A percentile compares a stretch with the other conserved stretches of the same genome.
These are phyloP conservation scores for Ganoderma leucocontextum DNA, from an alignment of 1,284 basidiomycete species.

Conservation along the genomic window DNA sequence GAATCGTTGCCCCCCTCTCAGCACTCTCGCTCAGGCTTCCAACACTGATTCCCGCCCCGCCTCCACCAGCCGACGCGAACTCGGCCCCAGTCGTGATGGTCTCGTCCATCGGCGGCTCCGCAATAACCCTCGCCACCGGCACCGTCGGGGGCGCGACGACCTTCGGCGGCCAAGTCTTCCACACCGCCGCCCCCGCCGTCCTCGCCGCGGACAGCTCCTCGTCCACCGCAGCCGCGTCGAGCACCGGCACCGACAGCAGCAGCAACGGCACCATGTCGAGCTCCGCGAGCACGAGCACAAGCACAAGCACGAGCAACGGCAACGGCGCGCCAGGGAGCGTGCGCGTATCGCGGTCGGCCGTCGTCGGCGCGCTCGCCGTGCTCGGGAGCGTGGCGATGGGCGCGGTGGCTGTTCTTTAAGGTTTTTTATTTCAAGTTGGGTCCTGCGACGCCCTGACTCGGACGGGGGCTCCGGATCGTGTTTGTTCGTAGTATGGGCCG, in stretches of 20 bases:
- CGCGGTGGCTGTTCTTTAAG: constrained; percentile 17
- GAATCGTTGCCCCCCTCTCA: neutral
- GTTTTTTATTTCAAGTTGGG: neutral
- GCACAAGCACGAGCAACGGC: neutral
- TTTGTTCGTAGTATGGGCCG: neutral
- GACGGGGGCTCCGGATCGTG: constrained; percentile 6
- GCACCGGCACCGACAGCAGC: neutral
- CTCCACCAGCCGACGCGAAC: constrained; percentile 19
- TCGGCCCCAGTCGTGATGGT: constrained; percentile 38
- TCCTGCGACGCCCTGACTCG: neutral
- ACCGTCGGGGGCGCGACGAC: constrained; percentile 33
- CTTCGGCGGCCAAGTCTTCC: constrained; percentile 38
- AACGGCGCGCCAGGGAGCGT: constrained; percentile 18
- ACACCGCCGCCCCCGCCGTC: constrained; percentile 21
- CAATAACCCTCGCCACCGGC: constrained; percentile 33
- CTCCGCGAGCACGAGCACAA: neutral
- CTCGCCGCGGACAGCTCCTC: neutral
- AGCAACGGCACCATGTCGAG: neutral
- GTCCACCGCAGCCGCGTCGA: neutral
- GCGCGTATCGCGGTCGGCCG: constrained; percentile 13
- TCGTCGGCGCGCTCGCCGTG: constrained; percentile 25
- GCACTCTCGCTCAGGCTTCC: neutral
- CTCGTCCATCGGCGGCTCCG: constrained; percentile 32
- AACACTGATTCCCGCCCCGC: neutral
- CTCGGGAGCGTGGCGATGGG: constrained; percentile 29